Base-by-base conservation (phyloP, 2,329 filamentous ascomycete species). In the Camillea tinctor region DNA sequence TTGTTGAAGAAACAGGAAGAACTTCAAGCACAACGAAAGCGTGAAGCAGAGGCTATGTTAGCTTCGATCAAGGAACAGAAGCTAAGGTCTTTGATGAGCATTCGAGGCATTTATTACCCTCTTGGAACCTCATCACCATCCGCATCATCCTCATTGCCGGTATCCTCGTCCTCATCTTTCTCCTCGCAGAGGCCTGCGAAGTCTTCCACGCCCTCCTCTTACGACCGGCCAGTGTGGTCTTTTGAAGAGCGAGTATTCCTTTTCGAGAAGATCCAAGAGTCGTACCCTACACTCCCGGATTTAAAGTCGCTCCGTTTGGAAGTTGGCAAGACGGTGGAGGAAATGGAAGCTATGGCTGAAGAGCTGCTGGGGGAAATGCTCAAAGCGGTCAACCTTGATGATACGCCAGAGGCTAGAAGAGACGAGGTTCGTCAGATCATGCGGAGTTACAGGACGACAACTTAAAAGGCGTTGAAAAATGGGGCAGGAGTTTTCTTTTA, bases 361-460 rank as follows among this genome's bases (percentile, higher is more conserved):
- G 58, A 68, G 44, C 52, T 72, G 49, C 57, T 73, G 4, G 57
- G 30, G 5, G 51, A 61, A 44, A 73, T 73, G 67, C 56, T 72
- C 8, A 50, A 60, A 40, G 56, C 58, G 19, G 69, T 66, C 11
- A 49, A 55, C n/a, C 61, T 62, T 21, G 61, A 64, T 15, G 52
- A 60, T 26, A 15, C 60, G n/a, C 52, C 40, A 7, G 58, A 30
- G 20, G 52, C 63, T 15, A 61, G 60, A 23, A 52, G 62, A 24
- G 58, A 54, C 17, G 59, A 59, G 40, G 54, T 68, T 24, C 49
- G 55, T 50, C 48, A 59, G 21, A 56, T 69, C 13, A 67, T 69
- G 62, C 56, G 57, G n/a, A 51, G 40, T 40, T 65, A 67, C 26
- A 64, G 62, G 57, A 50, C 55, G 54, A 56, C 36, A n/a, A n/a